Conservation (phyloP, 805 yeast genomes). For the Wickerhamiella hasegawae region DNA sequence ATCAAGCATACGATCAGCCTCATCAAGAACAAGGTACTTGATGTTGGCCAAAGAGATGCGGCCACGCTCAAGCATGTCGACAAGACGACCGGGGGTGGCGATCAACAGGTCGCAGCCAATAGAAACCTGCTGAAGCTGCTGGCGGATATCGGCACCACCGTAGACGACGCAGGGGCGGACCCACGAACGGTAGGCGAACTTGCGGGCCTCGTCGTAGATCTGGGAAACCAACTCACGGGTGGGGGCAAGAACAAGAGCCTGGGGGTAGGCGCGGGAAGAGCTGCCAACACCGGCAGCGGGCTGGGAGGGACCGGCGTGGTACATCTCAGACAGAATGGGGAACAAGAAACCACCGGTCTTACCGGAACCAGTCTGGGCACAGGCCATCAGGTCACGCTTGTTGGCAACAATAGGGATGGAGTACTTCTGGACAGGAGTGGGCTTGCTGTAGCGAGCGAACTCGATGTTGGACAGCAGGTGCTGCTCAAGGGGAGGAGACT, state of each 20-base stretch:
- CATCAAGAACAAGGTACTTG: slow-evolving; percentile 89
- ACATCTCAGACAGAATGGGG: slow-evolving; percentile 91
- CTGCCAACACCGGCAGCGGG: slow-evolving; percentile 32
- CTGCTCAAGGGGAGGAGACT: slow-evolving; percentile 80
- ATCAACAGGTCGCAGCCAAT: slow-evolving; percentile 92
- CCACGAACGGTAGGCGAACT: slow-evolving; percentile 96
- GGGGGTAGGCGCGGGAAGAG: slow-evolving; percentile 69
- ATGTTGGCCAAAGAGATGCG: slow-evolving; percentile 75
- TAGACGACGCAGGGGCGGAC: slow-evolving; percentile 90
- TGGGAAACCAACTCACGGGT: slow-evolving; percentile 98
- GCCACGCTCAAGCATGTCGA: slow-evolving; percentile 91
- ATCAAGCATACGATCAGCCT: slow-evolving; percentile 99
- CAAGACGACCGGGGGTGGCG: slow-evolving; percentile 98
- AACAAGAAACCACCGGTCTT: slow-evolving; percentile 98
- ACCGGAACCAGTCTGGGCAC: slow-evolving; percentile 99
- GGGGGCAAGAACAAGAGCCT: slow-evolving; percentile 92
- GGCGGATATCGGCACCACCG: slow-evolving; percentile 93
- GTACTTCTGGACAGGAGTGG: slow-evolving; percentile 93
- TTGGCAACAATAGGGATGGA: slow-evolving; percentile 81
- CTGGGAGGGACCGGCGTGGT: slow-evolving; percentile 70
- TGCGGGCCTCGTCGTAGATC: slow-evolving; percentile 88
- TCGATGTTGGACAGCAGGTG: slow-evolving; percentile 75
- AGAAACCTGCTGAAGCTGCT: slow-evolving; percentile 75
- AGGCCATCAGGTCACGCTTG: slow-evolving; percentile 89
- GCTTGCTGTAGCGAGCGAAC: slow-evolving; percentile 80